A percentile compares a stretch with the other conserved stretches of the same genome.
These are phyloP conservation scores for Nothomitra cinnamomea DNA, from an alignment of 2,329 filamentous ascomycete genomes.

Conservation along the genomic window DNA sequence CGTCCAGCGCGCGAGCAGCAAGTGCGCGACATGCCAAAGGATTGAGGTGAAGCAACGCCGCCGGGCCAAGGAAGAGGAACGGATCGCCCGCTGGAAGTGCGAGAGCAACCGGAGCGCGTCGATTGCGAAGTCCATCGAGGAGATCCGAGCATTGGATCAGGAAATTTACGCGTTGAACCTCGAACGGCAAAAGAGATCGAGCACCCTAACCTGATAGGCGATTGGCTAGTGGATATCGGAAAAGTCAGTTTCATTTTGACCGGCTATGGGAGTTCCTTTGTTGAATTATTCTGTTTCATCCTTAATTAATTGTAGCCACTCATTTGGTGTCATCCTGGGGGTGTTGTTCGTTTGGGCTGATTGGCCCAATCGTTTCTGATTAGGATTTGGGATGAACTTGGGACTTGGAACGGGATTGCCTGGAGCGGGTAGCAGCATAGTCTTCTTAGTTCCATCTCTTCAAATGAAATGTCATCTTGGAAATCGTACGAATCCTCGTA, in stretches of 20 bases:
- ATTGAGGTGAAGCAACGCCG: slow-evolving; percentile 72
- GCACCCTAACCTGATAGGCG: not conserved
- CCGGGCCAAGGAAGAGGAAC: slow-evolving; percentile 53
- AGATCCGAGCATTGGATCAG: slow-evolving; percentile 51
- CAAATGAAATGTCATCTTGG: not conserved
- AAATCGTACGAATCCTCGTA: not conserved
- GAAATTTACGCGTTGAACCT: slow-evolving; percentile 50
- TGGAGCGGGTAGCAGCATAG: not conserved
- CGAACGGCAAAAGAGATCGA: slow-evolving; percentile 29
- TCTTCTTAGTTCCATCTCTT: not conserved
- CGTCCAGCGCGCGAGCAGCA: slow-evolving; percentile 43
- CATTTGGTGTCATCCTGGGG: slow-evolving; percentile 2
- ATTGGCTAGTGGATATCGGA: not conserved
- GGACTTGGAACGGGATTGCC: not conserved
- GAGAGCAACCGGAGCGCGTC: slow-evolving; percentile 46
- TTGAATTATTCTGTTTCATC: not conserved
- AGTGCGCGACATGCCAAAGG: slow-evolving; percentile 77
- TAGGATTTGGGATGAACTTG: not conserved
- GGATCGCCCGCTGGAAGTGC: slow-evolving; percentile 59
- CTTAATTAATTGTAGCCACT: slow-evolving; percentile 3
- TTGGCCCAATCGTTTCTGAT: not conserved
- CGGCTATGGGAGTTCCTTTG: not conserved
- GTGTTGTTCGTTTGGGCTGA: not conserved
- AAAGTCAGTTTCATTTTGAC: not conserved
- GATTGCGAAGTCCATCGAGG: slow-evolving; percentile 50